These are phyloP conservation scores for Effrenium voratum DNA, from an alignment of 73 alveolate species.

Conservation along the genomic window DNA sequence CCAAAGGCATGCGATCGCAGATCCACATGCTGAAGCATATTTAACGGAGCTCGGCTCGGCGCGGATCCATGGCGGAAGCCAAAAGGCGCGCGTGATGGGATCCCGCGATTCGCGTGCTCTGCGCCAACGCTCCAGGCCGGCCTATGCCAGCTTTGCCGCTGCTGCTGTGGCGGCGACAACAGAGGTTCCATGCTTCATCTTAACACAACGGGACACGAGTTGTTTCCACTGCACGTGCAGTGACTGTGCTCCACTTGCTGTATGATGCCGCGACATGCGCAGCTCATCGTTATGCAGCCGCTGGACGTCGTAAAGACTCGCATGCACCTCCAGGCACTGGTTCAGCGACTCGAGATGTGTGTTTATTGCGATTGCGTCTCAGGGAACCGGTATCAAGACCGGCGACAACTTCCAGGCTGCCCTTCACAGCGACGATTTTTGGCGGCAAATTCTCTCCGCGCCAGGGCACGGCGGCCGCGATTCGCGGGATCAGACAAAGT, in stretches of 20 bases:
- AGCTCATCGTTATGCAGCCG: constrained; percentile 77
- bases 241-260: neutral
- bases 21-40: no score
- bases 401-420: constrained; percentile 71
- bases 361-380: neutral
- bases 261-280: neutral
- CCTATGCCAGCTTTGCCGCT: constrained; percentile 63
- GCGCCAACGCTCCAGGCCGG: no score
- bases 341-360: neutral
- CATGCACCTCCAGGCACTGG: constrained; percentile 68
- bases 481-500: constrained; percentile 25
- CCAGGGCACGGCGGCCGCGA: constrained; percentile 40
- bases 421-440: neutral
- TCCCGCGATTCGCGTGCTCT: no score
- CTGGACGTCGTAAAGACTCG: constrained; percentile 84
- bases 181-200: neutral
- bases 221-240: neutral
- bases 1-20: no score
- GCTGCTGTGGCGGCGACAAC: constrained; percentile 74
- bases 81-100: no score
- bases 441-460: neutral
- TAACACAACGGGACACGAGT: neutral
- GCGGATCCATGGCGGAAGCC: no score
- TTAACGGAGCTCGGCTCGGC: no score
- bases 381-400: constrained; percentile 50